phyloP scores from a whole-genome alignment of 2,329 filamentous ascomycete genomes.

The Sporothrix inflata region DNA sequence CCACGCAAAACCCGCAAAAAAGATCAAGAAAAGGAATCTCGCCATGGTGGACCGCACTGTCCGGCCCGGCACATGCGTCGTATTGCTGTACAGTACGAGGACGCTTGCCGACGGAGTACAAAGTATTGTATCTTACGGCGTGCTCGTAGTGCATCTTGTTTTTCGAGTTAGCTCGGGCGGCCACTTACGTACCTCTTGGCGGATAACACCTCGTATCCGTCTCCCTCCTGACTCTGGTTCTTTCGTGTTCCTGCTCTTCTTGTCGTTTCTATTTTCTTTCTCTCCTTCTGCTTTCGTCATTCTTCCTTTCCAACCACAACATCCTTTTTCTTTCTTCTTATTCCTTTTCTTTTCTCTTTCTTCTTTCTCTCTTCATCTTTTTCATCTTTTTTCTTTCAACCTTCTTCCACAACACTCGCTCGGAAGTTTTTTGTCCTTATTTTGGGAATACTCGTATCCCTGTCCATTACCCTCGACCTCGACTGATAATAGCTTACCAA shows the following conservation, averaged over 20 bases:
- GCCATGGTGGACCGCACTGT: constrained; percentile 22
- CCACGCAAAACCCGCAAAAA: neutral
- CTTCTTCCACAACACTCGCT: constrained; percentile 26
- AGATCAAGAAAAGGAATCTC: neutral
- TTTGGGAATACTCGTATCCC: constrained; percentile 23
- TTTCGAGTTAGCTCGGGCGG: constrained; percentile 22
- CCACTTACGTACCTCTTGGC: constrained; percentile 24
- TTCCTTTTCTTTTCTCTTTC: constrained; percentile 4
- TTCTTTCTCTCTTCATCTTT: neutral
- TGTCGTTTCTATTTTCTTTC: constrained; percentile 7
- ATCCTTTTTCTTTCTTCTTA: neutral
- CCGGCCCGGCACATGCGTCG: constrained; percentile 5
- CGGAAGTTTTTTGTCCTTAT: constrained; percentile 10
- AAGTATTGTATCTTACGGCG: too few relatives aligned
- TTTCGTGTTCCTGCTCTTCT: constrained; percentile 9
- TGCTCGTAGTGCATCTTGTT: constrained; percentile 7
- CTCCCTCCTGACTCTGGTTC: constrained; percentile 22
- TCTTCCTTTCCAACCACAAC: neutral
- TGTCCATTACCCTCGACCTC: constrained; percentile 1
- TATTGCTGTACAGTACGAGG: constrained; percentile 10
- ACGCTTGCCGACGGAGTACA: neutral
- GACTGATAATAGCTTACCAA: neutral
- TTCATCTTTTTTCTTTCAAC: constrained; percentile 21
- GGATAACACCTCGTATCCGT: constrained; percentile 28
- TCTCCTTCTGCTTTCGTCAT: constrained; percentile 3